Evolutionary conservation across 2,329 filamentous ascomycete genomes (phyloP), one percentile per base, ranked within the genome.

Genomic region (Didymella lethalis): DNA sequence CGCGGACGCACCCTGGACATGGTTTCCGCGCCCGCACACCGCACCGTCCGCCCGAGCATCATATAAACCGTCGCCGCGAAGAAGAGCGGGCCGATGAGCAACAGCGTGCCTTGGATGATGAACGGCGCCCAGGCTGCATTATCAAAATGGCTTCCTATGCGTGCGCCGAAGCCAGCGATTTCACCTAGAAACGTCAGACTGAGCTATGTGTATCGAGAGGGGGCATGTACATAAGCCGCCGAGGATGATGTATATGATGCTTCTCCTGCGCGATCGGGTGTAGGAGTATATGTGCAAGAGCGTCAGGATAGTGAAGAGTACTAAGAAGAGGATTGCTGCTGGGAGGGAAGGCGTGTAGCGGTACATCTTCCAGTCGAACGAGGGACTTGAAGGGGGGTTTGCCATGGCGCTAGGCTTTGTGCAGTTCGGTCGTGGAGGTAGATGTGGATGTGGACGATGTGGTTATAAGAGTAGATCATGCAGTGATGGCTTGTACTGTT

Each of bases 51-150:
- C 2, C 78, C 75, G 2, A 81, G 75, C 26, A 77, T 78, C 79
- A 81, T 82, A 71, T 82, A 82, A 26, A 82, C 73, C 0, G 78
- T 78, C 0, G 80, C 80, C 10, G 80, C 80, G 62, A 82, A 80
- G 62, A 82, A 78, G 5, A 79, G 74, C 2, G 80, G 79, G 1
- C 80, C 78, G n/a, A 81, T 59, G 1, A 82, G 75, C 23, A 81
- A 66, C 18, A 81, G 69, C 38, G 73, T 68, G n/a, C 77, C 76
- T 63, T 81, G 77, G 11, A 77, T 58, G 18, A 81, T 74, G 69
- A 79, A 82, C 0, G 76, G 76, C 4, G 64, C 74, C 62, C 81
- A 72, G 23, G 66, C 57, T 48, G 67, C 61, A 5, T 78, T 76
- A 36, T 75, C 57, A 57, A 75, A 71, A 34, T 78, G 71, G 2